Base-by-base conservation (phyloP, 805 yeast genomes). In the Candida peoriensis region DNA sequence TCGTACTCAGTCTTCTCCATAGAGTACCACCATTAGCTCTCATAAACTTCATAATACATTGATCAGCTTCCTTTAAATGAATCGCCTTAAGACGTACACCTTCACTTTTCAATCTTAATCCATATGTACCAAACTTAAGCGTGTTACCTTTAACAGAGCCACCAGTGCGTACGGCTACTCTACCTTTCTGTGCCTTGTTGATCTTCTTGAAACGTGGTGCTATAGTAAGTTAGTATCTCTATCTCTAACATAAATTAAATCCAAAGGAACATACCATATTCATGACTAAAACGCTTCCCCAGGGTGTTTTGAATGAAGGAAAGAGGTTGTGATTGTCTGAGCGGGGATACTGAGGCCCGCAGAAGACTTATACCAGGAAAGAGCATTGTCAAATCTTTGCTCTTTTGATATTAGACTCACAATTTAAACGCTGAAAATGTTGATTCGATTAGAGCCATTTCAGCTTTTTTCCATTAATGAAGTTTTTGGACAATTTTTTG, bases 91-190 rank as follows among this genome's bases (percentile, higher is more conserved):
- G 64, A 39, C 97, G 72, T 9, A 78, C 65, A 26, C 98, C 98
- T 55, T 83, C 90, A n/a, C 88, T 71, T 57, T 83, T 83, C 39
- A 93, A 72, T 49, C 98, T 76, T 44, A 90, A 68, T 14, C 97
- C 98, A 58, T 74, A 87, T 13, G 74, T 68, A 20, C 98, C 98
- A 48, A 79, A 83, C 41, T 76, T 78, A 22, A 93, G 58, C 3
- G 85, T 73, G 31, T 90, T 81, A 20, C 98, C 98, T 57, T 85
- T 88, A 35, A 74, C 70, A 3, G 97, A 88, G 2, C 97, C 97
- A 34, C 98, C 98, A 11, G 83, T 85, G 60, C 96, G 81, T 9
- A 89, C 96, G 1, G 94, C 76, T 6, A 93, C 96, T 48, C 97
- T 72, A 19, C 98, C 98, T 58, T 93, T 93, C 61, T 85, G 88